These are phyloP conservation scores for Secale cereale DNA, from an alignment of 176 grass and related monocot species.

Conservation along the genomic window DNA sequence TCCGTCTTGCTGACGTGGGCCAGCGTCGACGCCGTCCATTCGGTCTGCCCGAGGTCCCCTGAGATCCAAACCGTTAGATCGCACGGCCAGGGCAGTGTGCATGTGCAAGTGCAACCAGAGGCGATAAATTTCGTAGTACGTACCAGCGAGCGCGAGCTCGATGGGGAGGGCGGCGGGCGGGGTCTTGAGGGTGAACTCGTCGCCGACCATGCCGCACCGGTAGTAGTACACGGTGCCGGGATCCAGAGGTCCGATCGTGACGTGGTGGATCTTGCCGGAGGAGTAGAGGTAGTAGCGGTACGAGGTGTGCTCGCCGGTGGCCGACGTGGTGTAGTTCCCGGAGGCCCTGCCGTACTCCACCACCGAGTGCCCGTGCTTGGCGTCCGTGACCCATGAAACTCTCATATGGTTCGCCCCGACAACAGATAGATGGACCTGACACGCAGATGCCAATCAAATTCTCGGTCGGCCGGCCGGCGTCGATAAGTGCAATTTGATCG, in stretches of 20 bases:
- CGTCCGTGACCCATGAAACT: slow-evolving; percentile 77
- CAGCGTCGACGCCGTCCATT: slow-evolving; percentile 91
- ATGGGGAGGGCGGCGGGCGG: slow-evolving; percentile 61
- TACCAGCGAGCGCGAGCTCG: slow-evolving; percentile 62
- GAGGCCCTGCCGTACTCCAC: slow-evolving; percentile 64
- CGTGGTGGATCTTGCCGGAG: slow-evolving; percentile 95
- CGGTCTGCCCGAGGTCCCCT: slow-evolving; percentile 91
- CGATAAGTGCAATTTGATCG: not conserved
- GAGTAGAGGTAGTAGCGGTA: slow-evolving; percentile 84
- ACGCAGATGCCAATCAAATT: not conserved
- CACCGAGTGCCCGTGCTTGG: slow-evolving; percentile 49
- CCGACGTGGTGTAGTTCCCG: slow-evolving; percentile 44
- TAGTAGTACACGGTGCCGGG: slow-evolving; percentile 77
- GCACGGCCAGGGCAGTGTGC: not conserved
- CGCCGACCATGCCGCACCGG: slow-evolving; percentile 52
- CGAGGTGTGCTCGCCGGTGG: slow-evolving; percentile 63
- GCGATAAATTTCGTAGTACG: not conserved
- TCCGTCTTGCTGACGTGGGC: slow-evolving; percentile 42
- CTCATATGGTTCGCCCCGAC: slow-evolving; percentile 43
- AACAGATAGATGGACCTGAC: slow-evolving; percentile 64
- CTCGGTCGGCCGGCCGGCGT: not conserved
- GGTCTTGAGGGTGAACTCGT: slow-evolving; percentile 74
- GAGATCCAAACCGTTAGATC: not conserved
- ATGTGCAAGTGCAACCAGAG: not conserved
- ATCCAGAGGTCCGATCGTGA: slow-evolving; percentile 72